Percentiles rank a stretch among this genome's conserved stretches.
Conservation (phyloP, 129 eudicot species). For the Deinandra increscens region DNA sequence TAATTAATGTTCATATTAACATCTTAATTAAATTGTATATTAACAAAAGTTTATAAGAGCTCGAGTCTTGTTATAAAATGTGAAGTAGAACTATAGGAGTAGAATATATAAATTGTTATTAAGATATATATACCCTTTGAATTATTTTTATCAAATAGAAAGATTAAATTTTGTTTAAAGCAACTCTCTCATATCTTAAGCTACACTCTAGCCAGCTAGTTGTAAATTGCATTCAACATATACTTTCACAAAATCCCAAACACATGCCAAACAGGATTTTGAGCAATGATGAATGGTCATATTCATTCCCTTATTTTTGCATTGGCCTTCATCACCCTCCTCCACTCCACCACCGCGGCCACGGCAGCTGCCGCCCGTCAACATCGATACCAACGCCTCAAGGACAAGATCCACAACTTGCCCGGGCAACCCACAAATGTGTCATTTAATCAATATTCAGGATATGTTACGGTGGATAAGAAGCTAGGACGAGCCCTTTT, state of each 20-base stretch:
- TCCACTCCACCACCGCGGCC: constrained; percentile 31
- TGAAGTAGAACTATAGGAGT: too few relatives aligned
- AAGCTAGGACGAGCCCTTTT: constrained; percentile 54
- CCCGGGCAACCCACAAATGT: constrained; percentile 63
- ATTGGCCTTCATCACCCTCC: constrained; percentile 27
- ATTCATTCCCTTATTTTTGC: constrained; percentile 16
- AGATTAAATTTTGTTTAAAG: not conserved
- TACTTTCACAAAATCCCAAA: constrained; percentile 37
- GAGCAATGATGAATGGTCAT: constrained; percentile 41
- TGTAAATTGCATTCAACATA: constrained; percentile 12
- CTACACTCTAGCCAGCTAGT: constrained; percentile 24
- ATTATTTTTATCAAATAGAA: not conserved
- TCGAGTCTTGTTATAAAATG: too few relatives aligned
- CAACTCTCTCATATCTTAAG: constrained; percentile 22
- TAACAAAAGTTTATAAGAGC: not conserved
- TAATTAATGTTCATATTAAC: too few relatives aligned
- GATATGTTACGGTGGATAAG: constrained; percentile 56
- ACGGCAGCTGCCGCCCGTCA: constrained; percentile 31
- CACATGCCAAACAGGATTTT: constrained; percentile 25
- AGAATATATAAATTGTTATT: too few relatives aligned
- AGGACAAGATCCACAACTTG: constrained; percentile 47
- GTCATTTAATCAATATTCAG: constrained; percentile 53
- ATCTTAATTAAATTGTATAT: not conserved
- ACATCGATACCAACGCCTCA: constrained; percentile 33
- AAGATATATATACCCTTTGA: not conserved